Conservation (phyloP, 164 flowering plant genomes). For the Vitis labrusca region DNA sequence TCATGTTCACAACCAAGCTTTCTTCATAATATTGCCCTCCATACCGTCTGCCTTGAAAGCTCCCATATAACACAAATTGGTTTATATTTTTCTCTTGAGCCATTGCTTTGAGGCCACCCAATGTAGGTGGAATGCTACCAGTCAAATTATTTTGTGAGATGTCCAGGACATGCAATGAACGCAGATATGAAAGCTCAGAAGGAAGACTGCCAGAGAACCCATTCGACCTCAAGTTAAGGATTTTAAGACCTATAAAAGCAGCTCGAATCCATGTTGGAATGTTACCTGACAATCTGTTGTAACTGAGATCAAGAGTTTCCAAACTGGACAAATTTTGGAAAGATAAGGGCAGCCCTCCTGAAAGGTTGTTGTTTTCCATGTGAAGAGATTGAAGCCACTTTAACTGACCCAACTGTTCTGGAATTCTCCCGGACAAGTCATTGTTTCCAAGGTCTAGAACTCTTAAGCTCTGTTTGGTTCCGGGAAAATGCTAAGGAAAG, state of each 20-base stretch:
- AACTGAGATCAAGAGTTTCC: neutral
- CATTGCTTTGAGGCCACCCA: conserved; percentile 18
- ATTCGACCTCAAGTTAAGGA: conserved; percentile 19
- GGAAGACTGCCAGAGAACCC: conserved; percentile 13
- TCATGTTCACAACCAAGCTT: conserved; percentile 7
- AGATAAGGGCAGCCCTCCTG: too few relatives aligned
- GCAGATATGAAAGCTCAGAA: conserved; percentile 1
- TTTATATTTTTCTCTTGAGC: neutral
- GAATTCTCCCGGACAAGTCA: too few relatives aligned
- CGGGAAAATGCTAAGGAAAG: too few relatives aligned
- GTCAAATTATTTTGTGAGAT: conserved; percentile 20
- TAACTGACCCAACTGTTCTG: too few relatives aligned
- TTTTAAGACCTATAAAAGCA: neutral
- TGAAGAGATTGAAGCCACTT: too few relatives aligned
- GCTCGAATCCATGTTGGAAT: conserved; percentile 8
- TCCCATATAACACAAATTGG: neutral
- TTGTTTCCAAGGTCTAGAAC: too few relatives aligned
- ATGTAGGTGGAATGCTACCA: conserved; percentile 15
- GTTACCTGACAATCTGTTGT: neutral
- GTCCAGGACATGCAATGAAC: conserved; percentile 22
- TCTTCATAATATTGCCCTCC: conserved; percentile 1
- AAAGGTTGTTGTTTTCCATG: too few relatives aligned
- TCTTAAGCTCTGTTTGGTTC: too few relatives aligned
- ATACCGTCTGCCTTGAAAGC: neutral
- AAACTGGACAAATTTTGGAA: neutral